Percentiles rank a stretch among this genome's conserved stretches.
Conservation (phyloP, 495 filamentous ascomycete genomes). For the Aspergillus affinis region DNA sequence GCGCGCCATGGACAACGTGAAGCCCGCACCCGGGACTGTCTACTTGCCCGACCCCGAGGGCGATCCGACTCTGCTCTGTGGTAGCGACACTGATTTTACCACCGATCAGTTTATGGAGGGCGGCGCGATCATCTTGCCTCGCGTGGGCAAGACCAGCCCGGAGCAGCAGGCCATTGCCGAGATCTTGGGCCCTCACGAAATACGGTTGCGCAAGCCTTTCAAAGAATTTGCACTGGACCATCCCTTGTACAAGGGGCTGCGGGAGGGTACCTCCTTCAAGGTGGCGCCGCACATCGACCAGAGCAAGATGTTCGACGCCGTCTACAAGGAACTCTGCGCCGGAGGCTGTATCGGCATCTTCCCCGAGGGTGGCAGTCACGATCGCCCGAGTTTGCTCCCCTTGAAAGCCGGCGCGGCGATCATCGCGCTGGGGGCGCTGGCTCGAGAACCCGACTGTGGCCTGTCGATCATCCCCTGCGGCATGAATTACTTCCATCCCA, state of each 20-base stretch:
- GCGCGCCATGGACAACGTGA: slow-evolving; percentile 83
- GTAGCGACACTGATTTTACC: slow-evolving; percentile 86
- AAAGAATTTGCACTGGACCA: slow-evolving; percentile 55
- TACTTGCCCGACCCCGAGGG: slow-evolving; percentile 86
- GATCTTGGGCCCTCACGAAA: slow-evolving; percentile 75
- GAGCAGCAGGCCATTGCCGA: slow-evolving; percentile 72
- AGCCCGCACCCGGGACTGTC: slow-evolving; percentile 73
- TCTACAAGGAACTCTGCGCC: slow-evolving; percentile 74
- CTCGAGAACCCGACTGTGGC: slow-evolving; percentile 82
- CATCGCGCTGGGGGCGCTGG: slow-evolving; percentile 93
- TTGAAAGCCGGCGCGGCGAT: slow-evolving; percentile 97
- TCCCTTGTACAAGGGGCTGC: slow-evolving; percentile 37
- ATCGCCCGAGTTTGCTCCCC: slow-evolving; percentile 88
- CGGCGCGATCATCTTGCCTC: slow-evolving; percentile 83
- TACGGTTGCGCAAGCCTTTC: slow-evolving; percentile 84
- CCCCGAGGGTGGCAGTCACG: slow-evolving; percentile 96
- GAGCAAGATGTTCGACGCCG: slow-evolving; percentile 86
- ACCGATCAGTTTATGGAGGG: slow-evolving; percentile 68
- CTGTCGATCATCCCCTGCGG: slow-evolving; percentile 97
- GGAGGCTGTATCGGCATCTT: slow-evolving; percentile 97
- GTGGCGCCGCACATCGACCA: slow-evolving; percentile 93
- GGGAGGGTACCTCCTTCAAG: slow-evolving; percentile 75
- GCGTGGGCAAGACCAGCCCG: slow-evolving; percentile 71
- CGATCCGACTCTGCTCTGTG: slow-evolving; percentile 78
- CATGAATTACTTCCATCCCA: slow-evolving; percentile 99